phyloP scores from a whole-genome alignment of 805 yeast genomes.

The Dipodascus albidus region DNA sequence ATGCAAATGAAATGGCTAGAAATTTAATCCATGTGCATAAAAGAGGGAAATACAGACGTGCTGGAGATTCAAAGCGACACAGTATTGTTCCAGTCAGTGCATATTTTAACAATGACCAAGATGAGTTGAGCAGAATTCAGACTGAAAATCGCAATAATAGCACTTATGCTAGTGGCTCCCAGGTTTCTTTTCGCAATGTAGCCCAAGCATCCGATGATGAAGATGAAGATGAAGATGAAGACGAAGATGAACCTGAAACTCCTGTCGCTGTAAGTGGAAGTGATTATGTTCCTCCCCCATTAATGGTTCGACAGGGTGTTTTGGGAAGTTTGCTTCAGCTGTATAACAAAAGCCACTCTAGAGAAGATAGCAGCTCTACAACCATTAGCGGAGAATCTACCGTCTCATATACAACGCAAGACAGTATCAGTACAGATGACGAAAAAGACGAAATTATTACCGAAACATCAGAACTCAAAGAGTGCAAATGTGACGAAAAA shows the following conservation, averaged over 20 bases:
- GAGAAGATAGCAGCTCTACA: neutral
- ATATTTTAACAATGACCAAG: neutral
- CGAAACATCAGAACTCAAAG: conserved; percentile 1
- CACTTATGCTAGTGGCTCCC: neutral
- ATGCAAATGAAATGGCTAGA: conserved; percentile 12
- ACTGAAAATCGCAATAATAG: neutral
- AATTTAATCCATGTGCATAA: conserved; percentile 12
- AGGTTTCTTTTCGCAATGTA: neutral
- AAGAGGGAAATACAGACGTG: neutral
- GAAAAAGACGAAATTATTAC: neutral
- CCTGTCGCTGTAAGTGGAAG: neutral
- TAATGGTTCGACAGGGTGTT: conserved; percentile 74
- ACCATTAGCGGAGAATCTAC: conserved; percentile 12
- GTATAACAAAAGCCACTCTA: conserved; percentile 30
- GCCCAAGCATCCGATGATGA: neutral
- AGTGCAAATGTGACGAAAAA: neutral
- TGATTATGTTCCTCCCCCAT: conserved; percentile 47
- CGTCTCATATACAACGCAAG: conserved; percentile 5
- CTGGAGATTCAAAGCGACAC: neutral
- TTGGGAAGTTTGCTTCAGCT: conserved; percentile 64
- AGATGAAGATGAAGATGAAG: neutral
- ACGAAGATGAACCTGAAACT: conserved; percentile 8
- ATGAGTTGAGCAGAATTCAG: neutral
- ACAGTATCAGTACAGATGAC: conserved; percentile 5
- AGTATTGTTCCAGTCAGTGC: neutral